Evolutionary conservation across 2,329 filamentous ascomycete species (phyloP).

Genomic region (Triangularia setosa): DNA sequence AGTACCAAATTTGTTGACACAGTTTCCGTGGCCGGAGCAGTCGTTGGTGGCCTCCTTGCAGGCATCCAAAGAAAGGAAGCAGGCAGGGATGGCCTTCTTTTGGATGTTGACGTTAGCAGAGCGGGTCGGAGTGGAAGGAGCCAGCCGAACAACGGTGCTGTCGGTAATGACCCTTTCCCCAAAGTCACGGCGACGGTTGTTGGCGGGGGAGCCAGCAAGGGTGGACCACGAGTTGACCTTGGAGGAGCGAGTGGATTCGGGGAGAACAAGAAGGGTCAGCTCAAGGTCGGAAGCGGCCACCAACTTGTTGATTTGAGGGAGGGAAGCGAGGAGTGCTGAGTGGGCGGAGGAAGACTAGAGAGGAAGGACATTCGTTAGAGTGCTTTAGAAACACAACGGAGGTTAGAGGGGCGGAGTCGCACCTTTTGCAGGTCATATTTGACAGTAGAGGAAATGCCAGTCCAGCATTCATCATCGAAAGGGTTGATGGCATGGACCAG

Average conservation of each 20-base stretch:
- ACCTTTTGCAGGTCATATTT: constrained; percentile 45
- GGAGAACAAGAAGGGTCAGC: constrained; percentile 53
- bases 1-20: constrained; percentile 61
- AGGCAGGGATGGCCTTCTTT: constrained; percentile 56
- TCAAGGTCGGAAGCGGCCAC: constrained; percentile 51
- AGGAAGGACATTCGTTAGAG: constrained; percentile 26
- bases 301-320: constrained; percentile 43
- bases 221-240: constrained; percentile 39
- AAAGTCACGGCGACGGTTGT: constrained; percentile 45
- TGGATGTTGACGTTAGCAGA: constrained; percentile 33
- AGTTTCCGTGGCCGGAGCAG: constrained; percentile 80
- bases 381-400: neutral
- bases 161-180: constrained; percentile 43
- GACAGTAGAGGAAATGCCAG: constrained; percentile 39
- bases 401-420: constrained; percentile 5
- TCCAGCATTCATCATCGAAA: constrained; percentile 44
- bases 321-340: constrained; percentile 43
- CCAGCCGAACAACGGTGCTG: constrained; percentile 20
- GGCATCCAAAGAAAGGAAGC: constrained; percentile 66
- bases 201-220: constrained; percentile 30
- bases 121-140: constrained; percentile 14
- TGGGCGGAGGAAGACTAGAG: constrained; percentile 38
- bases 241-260: constrained; percentile 40
- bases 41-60: constrained; percentile 69
- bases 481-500: constrained; percentile 41